Conservation (phyloP, 208 protist genomes). For the Trypanosoma melophagium region DNA sequence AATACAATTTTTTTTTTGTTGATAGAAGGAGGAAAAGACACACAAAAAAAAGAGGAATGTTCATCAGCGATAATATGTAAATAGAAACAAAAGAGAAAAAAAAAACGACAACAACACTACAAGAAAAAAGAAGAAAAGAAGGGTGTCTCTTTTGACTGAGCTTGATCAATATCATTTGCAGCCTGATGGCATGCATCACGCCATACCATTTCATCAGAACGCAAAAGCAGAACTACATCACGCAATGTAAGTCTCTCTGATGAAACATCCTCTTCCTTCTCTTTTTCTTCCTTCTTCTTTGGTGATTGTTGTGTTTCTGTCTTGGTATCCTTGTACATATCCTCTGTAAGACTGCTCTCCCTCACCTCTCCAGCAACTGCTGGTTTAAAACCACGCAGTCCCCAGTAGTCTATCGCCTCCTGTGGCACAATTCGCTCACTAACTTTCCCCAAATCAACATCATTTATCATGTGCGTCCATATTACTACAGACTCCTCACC, state of each 20-base stretch:
- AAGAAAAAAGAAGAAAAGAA: conserved; percentile 24
- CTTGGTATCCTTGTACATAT: not conserved
- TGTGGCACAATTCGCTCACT: conserved; percentile 42
- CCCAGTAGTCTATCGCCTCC: conserved; percentile 66
- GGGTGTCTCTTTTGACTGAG: conserved; percentile 14
- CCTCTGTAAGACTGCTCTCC: not conserved
- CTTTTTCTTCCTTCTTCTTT: not conserved
- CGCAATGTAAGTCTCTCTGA: conserved; percentile 47
- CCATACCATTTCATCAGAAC: conserved; percentile 79
- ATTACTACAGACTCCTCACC: conserved; percentile 80
- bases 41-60: no score
- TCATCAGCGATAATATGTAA: not conserved
- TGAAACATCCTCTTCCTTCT: not conserved
- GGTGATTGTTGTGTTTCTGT: not conserved
- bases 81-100: not conserved
- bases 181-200: conserved; percentile 57
- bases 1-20: no score
- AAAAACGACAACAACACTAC: not conserved
- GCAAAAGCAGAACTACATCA: conserved; percentile 65
- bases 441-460: conserved; percentile 76
- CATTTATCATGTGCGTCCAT: conserved; percentile 88
- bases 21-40: no score
- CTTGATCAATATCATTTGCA: conserved; percentile 50
- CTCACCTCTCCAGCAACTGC: conserved; percentile 20
- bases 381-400: conserved; percentile 39